phyloP scores from a whole-genome alignment of 495 filamentous ascomycete species.

The Evernia prunastri region DNA sequence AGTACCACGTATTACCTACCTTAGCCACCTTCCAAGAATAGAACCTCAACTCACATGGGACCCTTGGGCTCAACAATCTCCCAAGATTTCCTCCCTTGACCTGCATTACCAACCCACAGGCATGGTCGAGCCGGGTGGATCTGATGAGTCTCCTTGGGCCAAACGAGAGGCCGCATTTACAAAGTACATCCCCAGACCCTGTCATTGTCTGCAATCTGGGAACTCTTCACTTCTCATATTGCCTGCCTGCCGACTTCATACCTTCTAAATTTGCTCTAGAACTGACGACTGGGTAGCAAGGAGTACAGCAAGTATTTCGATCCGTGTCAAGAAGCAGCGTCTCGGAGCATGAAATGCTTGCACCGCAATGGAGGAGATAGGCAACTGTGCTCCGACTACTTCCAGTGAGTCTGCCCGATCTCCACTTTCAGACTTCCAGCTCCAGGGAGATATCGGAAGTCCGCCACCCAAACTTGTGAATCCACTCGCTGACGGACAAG shows the following conservation, averaged over 20 bases:
- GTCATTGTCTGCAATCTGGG: neutral
- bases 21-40: too few species aligned
- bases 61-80: neutral
- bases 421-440: neutral
- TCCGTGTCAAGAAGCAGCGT: slow-evolving; percentile 92
- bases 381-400: slow-evolving; percentile 87
- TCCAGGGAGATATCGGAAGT: slow-evolving; percentile 12
- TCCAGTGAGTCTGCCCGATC: slow-evolving; percentile 59
- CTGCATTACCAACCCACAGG: neutral
- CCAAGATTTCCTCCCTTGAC: neutral
- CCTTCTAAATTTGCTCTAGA: neutral
- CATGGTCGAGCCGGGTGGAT: slow-evolving; percentile 13
- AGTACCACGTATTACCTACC: too few species aligned
- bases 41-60: neutral
- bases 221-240: neutral
- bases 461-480: neutral
- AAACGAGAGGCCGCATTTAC: slow-evolving; percentile 23
- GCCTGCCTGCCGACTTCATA: slow-evolving; percentile 1
- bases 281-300: slow-evolving; percentile 54
- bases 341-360: slow-evolving; percentile 75
- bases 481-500: slow-evolving; percentile 8
- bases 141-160: slow-evolving; percentile 22
- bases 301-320: slow-evolving; percentile 78
- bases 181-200: slow-evolving; percentile 16
- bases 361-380: slow-evolving; percentile 78